Evolutionary conservation across 768 basidiomycete genomes (phyloP).

Genomic region (Russula earlei): DNA sequence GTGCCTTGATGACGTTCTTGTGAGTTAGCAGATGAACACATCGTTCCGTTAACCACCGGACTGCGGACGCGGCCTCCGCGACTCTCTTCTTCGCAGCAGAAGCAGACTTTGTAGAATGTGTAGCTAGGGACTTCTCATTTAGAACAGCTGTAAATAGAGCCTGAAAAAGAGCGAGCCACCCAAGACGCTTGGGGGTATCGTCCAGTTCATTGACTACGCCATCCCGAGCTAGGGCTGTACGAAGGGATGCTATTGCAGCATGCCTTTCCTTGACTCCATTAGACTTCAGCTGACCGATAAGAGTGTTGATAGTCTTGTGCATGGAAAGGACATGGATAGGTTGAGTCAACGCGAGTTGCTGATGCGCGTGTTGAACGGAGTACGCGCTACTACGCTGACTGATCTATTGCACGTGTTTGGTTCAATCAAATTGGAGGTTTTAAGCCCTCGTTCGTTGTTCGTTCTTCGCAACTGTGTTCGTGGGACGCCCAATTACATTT

Average conservation of each 20-base stretch:
- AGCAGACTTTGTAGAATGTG: slow-evolving; percentile 30
- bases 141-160: slow-evolving; percentile 59
- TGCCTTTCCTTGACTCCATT: slow-evolving; percentile 63
- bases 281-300: slow-evolving; percentile 45
- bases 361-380: no score
- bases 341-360: neutral
- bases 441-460: no score
- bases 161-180: slow-evolving; percentile 64
- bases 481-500: no score
- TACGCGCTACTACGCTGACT: neutral
- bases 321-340: slow-evolving; percentile 21
- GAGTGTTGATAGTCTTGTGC: slow-evolving; percentile 35
- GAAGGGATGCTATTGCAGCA: slow-evolving; percentile 47
- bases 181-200: slow-evolving; percentile 28
- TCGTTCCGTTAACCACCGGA: slow-evolving; percentile 68
- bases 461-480: no score
- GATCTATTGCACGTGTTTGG: neutral
- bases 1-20: slow-evolving; percentile 41
- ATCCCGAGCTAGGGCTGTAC: slow-evolving; percentile 41
- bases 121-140: slow-evolving; percentile 45
- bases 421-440: no score
- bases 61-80: slow-evolving; percentile 49
- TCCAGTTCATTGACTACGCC: slow-evolving; percentile 36
- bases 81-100: slow-evolving; percentile 51
- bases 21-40: slow-evolving; percentile 44